Evolutionary conservation across 1,139 yeast species (phyloP), one percentile per base, ranked within the genome.

Genomic region (Pichia sp.): DNA sequence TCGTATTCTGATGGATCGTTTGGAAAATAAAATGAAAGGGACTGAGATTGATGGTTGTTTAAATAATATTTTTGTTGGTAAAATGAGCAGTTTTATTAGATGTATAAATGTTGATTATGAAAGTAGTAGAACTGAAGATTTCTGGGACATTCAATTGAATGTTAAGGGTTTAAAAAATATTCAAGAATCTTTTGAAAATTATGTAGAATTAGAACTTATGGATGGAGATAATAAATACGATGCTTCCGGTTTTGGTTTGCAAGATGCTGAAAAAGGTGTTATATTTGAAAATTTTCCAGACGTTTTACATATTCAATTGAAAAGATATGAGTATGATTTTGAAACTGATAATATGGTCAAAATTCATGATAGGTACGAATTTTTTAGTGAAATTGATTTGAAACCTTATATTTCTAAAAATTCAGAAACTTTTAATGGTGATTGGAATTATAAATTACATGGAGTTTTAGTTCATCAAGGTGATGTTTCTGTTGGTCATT

Each of bases 381-480:
- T 82, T 57, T 96, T 96, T 1, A 85, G 86, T 51, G 71, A 74
- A 8, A 82, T 92, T 42, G 96, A 92, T 61, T 71, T 92, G 53
- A 69, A 79, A 32, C 90, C 95, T 4, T 92, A 77, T 59, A 68
- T 92, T 51, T 94, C 85, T 49, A 80, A 78, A 46, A 78, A 74
- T 35, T 65, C 78, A 37, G 66, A 69, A n/a, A 64, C 69, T 3
- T 66, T 68, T 37, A 61, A 69, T 30, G 82, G 80, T 51, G 75
- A 87, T 45, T 84, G 92, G 80, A 79, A 71, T 36, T 92, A 92
- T 62, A 80, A 80, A 47, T 68, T 92, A 37, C 97, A 92, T 61
- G 97, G 96, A 9, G 98, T 94, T 2, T 70, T 92, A 48, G 97
- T 92, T 6, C 99, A 92, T 61, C 85, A 90, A 43, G 99, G 99